phyloP scores from a whole-genome alignment of 441 rosid genomes.

The Syzygium syzygioides region DNA sequence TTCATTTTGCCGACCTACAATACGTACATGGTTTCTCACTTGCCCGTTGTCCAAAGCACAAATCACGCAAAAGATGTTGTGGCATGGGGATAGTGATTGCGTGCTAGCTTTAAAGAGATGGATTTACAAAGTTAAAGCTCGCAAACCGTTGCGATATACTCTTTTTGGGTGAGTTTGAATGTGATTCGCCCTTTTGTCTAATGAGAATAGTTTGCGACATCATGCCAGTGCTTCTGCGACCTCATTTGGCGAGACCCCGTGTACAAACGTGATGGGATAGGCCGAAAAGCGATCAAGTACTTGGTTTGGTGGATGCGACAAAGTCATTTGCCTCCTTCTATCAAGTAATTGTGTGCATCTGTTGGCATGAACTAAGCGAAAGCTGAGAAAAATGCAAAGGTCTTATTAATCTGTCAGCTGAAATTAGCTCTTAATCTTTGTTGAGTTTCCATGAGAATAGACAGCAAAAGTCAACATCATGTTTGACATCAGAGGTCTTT shows the following conservation, averaged over 20 bases:
- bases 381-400: too few species aligned
- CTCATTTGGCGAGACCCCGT: background rate
- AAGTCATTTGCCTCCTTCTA: background rate
- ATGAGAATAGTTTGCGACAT: background rate
- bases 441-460: background rate
- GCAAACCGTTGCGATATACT: background rate
- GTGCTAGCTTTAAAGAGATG: background rate
- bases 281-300: background rate
- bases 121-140: background rate
- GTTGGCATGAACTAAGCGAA: too few species aligned
- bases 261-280: too few species aligned
- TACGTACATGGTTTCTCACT: background rate
- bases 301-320: background rate
- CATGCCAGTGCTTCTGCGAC: background rate
- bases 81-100: background rate
- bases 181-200: background rate
- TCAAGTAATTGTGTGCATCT: background rate
- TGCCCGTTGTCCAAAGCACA: background rate
- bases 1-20: background rate
- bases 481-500: background rate
- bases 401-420: background rate
- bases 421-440: background rate
- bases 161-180: background rate
- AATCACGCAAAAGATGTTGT: accelerated
- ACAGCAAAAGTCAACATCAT: background rate